phyloP scores from a whole-genome alignment of 768 basidiomycete genomes.

The Ramaria sp. region DNA sequence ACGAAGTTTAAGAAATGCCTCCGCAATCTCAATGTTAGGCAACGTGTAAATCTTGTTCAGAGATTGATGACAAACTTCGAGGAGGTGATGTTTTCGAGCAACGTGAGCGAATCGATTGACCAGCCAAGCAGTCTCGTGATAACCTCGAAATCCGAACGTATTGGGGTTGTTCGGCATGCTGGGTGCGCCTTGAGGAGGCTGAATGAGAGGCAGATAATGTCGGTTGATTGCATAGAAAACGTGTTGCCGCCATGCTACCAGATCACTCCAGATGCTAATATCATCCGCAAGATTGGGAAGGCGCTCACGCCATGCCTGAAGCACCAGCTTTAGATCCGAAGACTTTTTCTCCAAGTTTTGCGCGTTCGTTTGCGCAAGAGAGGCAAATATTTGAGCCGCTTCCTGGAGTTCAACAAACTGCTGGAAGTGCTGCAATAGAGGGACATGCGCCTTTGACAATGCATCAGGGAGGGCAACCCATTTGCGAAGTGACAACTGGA shows the following conservation, averaged over 20 bases:
- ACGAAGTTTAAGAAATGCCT: constrained; percentile 96
- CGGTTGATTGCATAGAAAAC: constrained; percentile 97
- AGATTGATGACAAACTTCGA: constrained; percentile 91
- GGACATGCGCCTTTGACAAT: constrained; percentile 86
- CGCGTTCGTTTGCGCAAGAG: constrained; percentile 75
- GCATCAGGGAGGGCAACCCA: constrained; percentile 85
- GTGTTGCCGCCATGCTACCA: constrained; percentile 99
- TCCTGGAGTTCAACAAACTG: constrained; percentile 98
- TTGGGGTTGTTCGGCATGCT: constrained; percentile 47
- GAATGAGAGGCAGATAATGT: constrained; percentile 86
- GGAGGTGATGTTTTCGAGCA: constrained; percentile 89
- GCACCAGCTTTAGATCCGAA: constrained; percentile 88
- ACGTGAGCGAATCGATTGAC: constrained; percentile 99
- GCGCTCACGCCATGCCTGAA: constrained; percentile 95
- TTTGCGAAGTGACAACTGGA: constrained; percentile 92
- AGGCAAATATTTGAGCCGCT: constrained; percentile 89
- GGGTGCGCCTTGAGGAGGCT: constrained; percentile 20
- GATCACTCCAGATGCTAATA: constrained; percentile 96
- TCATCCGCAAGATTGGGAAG: constrained; percentile 94
- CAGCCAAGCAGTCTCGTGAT: constrained; percentile 99
- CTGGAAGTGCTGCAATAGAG: constrained; percentile 94
- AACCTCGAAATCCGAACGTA: constrained; percentile 89
- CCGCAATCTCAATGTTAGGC: constrained; percentile 99
- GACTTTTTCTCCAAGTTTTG: constrained; percentile 92
- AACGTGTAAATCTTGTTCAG: constrained; percentile 97